phyloP scores from a whole-genome alignment of 345 rosid genomes.

The Bruguiera gymnorhiza region DNA sequence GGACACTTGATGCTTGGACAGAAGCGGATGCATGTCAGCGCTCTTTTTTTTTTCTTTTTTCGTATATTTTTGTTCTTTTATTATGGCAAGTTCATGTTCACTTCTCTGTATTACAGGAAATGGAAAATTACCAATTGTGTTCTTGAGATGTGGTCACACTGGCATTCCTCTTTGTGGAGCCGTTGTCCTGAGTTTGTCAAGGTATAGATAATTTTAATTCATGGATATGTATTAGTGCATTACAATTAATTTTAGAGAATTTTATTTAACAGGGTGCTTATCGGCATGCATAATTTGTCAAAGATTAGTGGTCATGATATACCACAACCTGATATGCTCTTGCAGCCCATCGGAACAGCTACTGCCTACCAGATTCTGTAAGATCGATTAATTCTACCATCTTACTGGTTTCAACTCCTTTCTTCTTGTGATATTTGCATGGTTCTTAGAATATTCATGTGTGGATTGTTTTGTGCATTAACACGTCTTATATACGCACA shows the following conservation, averaged over 20 bases:
- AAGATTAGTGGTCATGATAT: slow-evolving; percentile 28
- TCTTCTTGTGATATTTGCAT: background rate
- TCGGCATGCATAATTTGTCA: slow-evolving; percentile 47
- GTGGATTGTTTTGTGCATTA: no score
- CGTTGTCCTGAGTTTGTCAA: slow-evolving; percentile 31
- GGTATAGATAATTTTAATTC: slow-evolving; percentile 33
- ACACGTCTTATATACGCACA: no score
- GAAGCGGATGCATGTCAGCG: slow-evolving; percentile 49
- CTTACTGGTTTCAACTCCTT: background rate
- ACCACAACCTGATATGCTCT: slow-evolving; percentile 51
- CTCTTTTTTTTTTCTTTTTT: background rate
- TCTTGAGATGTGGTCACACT: slow-evolving; percentile 88
- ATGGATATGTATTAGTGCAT: background rate
- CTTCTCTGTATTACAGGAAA: slow-evolving; percentile 43
- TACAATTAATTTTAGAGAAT: slow-evolving; percentile 4
- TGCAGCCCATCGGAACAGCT: slow-evolving; percentile 57
- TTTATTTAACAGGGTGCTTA: slow-evolving; percentile 23
- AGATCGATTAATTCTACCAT: slow-evolving; percentile 23
- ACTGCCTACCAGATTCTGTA: slow-evolving; percentile 55
- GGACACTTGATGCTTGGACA: slow-evolving; percentile 78
- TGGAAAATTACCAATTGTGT: slow-evolving; percentile 54
- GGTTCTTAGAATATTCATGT: background rate
- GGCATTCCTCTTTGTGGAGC: slow-evolving; percentile 87
- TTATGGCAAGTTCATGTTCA: slow-evolving; percentile 13
- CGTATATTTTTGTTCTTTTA: slow-evolving; percentile 1